Base-by-base conservation (phyloP, 805 yeast genomes). In the Cyberlindnera mycetangii region DNA sequence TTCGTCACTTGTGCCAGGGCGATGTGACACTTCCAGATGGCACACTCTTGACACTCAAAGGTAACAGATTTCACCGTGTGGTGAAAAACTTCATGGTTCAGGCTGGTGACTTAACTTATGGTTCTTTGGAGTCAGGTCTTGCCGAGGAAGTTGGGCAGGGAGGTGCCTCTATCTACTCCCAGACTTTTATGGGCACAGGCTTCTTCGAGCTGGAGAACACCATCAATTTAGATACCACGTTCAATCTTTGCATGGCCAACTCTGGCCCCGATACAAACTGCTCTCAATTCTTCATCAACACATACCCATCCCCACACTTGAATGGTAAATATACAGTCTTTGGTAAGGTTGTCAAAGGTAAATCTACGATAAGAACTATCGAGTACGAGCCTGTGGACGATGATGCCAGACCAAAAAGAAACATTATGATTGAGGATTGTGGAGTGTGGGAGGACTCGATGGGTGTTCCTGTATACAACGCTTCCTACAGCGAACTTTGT, bases 301-400 rank as follows among this genome's bases (percentile, higher is more conserved):
- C 89, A 1, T 75, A 71, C 42, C 76, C 88, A 2, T 75, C 82
- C 8, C 83, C 88, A 1, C 96, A 89, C 63, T 66, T 89, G 46
- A 78, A 75, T 34, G 87, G 88, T 0, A 84, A 83, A 53, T 90
- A 87, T 58, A 71, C 90, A 0, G 80, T 87, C 2, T 84, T 89
- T 64, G 97, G 96, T 2, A 68, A 67, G 45, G 89, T 89, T 10
- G 54, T 69, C 7, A 71, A 70, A 53, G 95, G 88, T 15, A 84
- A 82, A 59, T 81, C 83, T 3, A 83, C 85, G 1, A 72, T 85
- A 0, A 70, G 90, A 54, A 80, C 79, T 21, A 66, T 84, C 17
- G 95, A 85, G 60, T 68, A 71, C 37, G 70, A 73, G 2, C 53
- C 64, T 7, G 70, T 74, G 1, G 69, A 73, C 27, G 66, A 74